A percentile compares a stretch with the other conserved stretches of the same genome.
Conservation (phyloP, 176 grass and related monocot species). For the Carex scoparia region DNA sequence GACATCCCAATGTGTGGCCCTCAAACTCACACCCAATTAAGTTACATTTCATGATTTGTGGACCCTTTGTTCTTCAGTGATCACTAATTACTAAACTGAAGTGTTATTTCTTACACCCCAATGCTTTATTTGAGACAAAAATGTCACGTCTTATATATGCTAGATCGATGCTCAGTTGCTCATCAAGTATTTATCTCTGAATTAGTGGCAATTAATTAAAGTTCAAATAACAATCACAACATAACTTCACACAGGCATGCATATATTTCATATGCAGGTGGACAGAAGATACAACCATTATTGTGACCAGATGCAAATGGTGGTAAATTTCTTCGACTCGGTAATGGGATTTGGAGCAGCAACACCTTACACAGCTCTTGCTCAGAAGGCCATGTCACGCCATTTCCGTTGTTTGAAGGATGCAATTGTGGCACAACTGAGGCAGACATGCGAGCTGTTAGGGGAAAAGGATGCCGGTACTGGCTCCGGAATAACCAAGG, state of each 20-base stretch:
- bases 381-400: conserved; percentile 98
- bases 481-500: conserved; percentile 79
- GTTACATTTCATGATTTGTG: conserved; percentile 19
- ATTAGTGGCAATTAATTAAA: neutral
- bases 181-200: neutral
- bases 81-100: conserved; percentile 3
- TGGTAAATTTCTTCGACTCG: conserved; percentile 99
- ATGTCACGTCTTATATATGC: neutral
- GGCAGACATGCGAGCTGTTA: conserved; percentile 62
- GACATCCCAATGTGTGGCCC: conserved; percentile 8
- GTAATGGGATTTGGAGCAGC: conserved; percentile 95
- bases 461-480: conserved; percentile 83
- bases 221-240: neutral
- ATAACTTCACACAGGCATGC: neutral
- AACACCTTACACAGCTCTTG: conserved; percentile 93
- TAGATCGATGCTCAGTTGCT: neutral
- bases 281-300: conserved; percentile 99
- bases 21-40: neutral
- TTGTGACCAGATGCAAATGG: conserved; percentile 99
- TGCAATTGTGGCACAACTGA: conserved; percentile 64
- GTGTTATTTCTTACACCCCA: conserved; percentile 18
- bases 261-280: conserved; percentile 48
- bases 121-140: neutral
- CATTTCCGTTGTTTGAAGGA: conserved; percentile 99
- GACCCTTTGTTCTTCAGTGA: neutral